Base-by-base conservation (phyloP, 2,329 filamentous ascomycete species). In the Aspergillus sp. region DNA sequence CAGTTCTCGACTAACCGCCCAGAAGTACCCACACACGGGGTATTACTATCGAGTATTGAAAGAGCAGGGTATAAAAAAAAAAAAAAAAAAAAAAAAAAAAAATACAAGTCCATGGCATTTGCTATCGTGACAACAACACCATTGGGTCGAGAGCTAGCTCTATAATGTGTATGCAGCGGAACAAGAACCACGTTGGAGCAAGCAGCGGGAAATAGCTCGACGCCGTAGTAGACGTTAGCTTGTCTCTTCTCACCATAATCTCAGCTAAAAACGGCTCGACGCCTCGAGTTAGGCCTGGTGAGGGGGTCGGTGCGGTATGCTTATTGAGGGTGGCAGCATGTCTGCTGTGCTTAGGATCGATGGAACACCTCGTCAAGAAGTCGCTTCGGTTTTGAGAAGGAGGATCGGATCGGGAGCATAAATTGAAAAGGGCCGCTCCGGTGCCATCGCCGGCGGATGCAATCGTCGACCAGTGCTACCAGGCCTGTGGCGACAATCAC, bases 401-500 rank as follows among this genome's bases (percentile, higher is more conserved):
- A 79, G 27, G 77, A 71, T 60, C 72, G 79, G 61, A 79, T 78
- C 8, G 85, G 83, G 20, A 85, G 77, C 33, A 79, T 77, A 66
- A 85, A 72, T 51, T 79, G 78, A 15, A 80, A 80, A 56, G 75
- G 75, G 56, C 79, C 78, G 65, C 82, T 83, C 42, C 79, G 77
- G 66, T 85, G 86, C 85, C 91, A 95, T 57, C 85, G 86, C 60
- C 86, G 83, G 75, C 90, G 90, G 79, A 98, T 96, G 77, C 87
- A 91, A 76, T 98, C 91, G 70, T 98, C 93, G 51, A 96, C 89
- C 45, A 98, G 85, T 7, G 90, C 86, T 66, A 96, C 87, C 65
- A 98, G 83, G 22, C 93, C 93, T n/a, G 92, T 95, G 47, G 92
- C 86, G 61, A 98, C 84, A 62, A 98, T 88, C 63, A 96, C 88